phyloP scores from a whole-genome alignment of 2,329 filamentous ascomycete species.

The Nannizzia gypsea region DNA sequence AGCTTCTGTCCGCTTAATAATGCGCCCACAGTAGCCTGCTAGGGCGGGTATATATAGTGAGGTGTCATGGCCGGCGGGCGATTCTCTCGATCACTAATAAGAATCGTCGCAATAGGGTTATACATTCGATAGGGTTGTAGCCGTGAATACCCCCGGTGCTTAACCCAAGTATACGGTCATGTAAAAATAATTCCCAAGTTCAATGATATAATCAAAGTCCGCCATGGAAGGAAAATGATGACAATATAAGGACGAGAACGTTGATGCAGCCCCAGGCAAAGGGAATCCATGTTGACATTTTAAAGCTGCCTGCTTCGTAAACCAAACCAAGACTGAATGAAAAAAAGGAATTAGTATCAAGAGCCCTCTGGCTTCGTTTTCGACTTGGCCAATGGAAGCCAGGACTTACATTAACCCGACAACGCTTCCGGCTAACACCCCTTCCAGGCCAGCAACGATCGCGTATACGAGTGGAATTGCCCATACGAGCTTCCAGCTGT shows the following conservation, averaged over 20 bases:
- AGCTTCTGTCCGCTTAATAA: too few relatives aligned
- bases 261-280: slow-evolving; percentile 81
- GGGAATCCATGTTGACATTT: slow-evolving; percentile 91
- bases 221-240: slow-evolving; percentile 86
- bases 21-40: too few relatives aligned
- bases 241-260: slow-evolving; percentile 68
- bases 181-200: neutral
- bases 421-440: slow-evolving; percentile 65
- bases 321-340: neutral
- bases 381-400: neutral
- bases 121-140: too few relatives aligned
- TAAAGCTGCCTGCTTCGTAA: slow-evolving; percentile 60
- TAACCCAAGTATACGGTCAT: neutral
- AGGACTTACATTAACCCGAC: slow-evolving; percentile 62
- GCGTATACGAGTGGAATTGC: slow-evolving; percentile 59
- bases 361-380: neutral
- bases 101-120: too few relatives aligned
- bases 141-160: too few relatives aligned
- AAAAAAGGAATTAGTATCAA: neutral
- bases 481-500: slow-evolving; percentile 46
- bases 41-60: too few relatives aligned
- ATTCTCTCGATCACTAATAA: too few relatives aligned
- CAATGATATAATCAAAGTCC: slow-evolving; percentile 48
- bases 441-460: slow-evolving; percentile 62
- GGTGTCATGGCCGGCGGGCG: too few relatives aligned